Conservation (phyloP, 306 rosid genomes). For the Corylus avellana region DNA sequence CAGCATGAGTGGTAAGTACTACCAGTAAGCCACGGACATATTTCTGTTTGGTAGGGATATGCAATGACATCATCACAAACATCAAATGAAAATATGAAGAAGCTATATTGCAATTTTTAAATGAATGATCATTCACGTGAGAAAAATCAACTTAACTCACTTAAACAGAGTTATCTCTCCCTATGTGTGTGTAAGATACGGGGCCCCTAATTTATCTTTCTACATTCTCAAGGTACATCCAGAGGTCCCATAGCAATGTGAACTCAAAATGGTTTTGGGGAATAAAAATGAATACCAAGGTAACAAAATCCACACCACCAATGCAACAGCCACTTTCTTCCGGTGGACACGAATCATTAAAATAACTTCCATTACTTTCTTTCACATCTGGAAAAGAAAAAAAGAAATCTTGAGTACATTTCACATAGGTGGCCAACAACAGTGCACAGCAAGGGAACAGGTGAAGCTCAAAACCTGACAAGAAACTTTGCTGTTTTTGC, state of each 20-base stretch:
- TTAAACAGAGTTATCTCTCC: background rate
- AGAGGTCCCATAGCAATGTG: constrained; percentile 13
- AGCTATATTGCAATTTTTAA: background rate
- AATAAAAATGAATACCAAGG: constrained; percentile 60
- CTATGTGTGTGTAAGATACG: background rate
- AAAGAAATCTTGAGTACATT: constrained; percentile 15
- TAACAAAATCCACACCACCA: constrained; percentile 83
- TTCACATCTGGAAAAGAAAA: constrained; percentile 39
- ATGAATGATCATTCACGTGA: background rate
- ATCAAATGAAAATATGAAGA: background rate
- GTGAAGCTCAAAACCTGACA: constrained; percentile 53
- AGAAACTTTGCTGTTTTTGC: constrained; percentile 24
- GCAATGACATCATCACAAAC: background rate
- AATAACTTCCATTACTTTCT: constrained; percentile 30
- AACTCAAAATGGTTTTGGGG: constrained; percentile 16
- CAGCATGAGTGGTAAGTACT: background rate
- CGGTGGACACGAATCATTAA: constrained; percentile 25
- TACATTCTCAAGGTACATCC: constrained; percentile 11
- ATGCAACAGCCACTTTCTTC: constrained; percentile 50
- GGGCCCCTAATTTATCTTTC: background rate
- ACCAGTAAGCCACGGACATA: background rate
- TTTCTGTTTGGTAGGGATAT: constrained; percentile 3
- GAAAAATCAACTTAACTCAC: background rate
- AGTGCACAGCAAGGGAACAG: constrained; percentile 5
- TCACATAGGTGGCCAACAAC: constrained; percentile 1